phyloP scores from a whole-genome alignment of 2,329 filamentous ascomycete genomes.

The Beauveria asiatica region DNA sequence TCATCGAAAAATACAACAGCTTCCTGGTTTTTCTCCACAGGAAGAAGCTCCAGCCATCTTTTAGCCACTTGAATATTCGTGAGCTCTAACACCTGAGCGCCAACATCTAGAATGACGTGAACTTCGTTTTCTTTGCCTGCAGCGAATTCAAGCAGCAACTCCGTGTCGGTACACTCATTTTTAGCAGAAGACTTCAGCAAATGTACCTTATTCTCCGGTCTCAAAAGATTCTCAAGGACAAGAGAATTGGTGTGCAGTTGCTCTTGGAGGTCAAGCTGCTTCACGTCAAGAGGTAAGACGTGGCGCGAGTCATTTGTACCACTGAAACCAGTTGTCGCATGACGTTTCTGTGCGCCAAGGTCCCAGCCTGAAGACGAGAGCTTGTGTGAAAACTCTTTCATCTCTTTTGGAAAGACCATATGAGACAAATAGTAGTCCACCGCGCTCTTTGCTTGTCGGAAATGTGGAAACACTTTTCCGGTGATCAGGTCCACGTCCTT shows the following conservation, averaged over 20 bases:
- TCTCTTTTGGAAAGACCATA: slow-evolving; percentile 52
- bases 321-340: slow-evolving; percentile 57
- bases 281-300: slow-evolving; percentile 47
- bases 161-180: slow-evolving; percentile 15
- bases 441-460: slow-evolving; percentile 42
- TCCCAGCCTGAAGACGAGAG: slow-evolving; percentile 62
- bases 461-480: slow-evolving; percentile 39
- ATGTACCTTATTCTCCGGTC: slow-evolving; percentile 38
- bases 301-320: slow-evolving; percentile 57
- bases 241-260: slow-evolving; percentile 61
- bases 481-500: slow-evolving; percentile 42
- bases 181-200: background rate
- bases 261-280: slow-evolving; percentile 10
- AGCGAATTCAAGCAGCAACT: slow-evolving; percentile 31
- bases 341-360: slow-evolving; percentile 36
- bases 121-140: slow-evolving; percentile 20
- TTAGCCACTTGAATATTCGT: slow-evolving; percentile 45
- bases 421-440: slow-evolving; percentile 56
- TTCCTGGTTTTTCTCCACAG: slow-evolving; percentile 6
- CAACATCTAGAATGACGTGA: slow-evolving; percentile 61
- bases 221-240: slow-evolving; percentile 52
- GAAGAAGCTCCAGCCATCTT: slow-evolving; percentile 37
- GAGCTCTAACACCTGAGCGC: slow-evolving; percentile 60
- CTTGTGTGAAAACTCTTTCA: slow-evolving; percentile 55
- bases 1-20: slow-evolving; percentile 49